Evolutionary conservation across 169 alveolate genomes (phyloP), one percentile per base, ranked within the genome.

Genomic region (Amoebophrya sp.): DNA sequence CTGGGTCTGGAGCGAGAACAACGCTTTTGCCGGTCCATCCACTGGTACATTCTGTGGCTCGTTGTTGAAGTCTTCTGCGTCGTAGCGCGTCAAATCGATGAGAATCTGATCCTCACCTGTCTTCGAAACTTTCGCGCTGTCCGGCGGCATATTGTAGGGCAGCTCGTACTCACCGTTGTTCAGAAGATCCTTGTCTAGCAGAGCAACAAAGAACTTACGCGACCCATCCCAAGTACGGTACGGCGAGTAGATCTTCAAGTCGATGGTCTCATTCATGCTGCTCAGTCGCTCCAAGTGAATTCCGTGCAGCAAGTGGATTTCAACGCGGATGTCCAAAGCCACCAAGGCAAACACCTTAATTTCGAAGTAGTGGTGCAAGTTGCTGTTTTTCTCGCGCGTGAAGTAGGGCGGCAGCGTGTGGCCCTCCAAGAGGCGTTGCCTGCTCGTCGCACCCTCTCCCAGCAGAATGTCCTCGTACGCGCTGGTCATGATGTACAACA

Each of bases 291-390:
- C 26, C 78, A 90, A 41, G 40, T 41, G 78, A 24, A 36, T 90
- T 0, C 92, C 92, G 41, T 90, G 92, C 78, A 90, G 26, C 34
- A 90, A 34, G 29, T 90, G 53, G 40, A 90, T 39, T 1, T 53
- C 53, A 24, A 90, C 55, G 41, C 55, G 53, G 92, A 90, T 41
- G 41, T 41, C 92, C 0, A 90, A 39, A 41, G 53, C 92, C 41
- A n/a, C 77, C 92, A 90, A 1, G 40, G 92, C 92, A 41, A 90
- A 65, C 3, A 90, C 41, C 92, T 90, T 90, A 39, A 90, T 53
- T 33, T 90, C 92, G 78, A 90, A 90, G 78, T 90, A 53, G 83
- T 41, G 39, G 92, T 41, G 65, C 92, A 90, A 54, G 34, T 90
- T 65, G 2, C n/a, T 36, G 26, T 65, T 65, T 26, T 36, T 1